Base-by-base conservation (phyloP, 805 yeast genomes). In the Nakazawaea molendinolei region DNA sequence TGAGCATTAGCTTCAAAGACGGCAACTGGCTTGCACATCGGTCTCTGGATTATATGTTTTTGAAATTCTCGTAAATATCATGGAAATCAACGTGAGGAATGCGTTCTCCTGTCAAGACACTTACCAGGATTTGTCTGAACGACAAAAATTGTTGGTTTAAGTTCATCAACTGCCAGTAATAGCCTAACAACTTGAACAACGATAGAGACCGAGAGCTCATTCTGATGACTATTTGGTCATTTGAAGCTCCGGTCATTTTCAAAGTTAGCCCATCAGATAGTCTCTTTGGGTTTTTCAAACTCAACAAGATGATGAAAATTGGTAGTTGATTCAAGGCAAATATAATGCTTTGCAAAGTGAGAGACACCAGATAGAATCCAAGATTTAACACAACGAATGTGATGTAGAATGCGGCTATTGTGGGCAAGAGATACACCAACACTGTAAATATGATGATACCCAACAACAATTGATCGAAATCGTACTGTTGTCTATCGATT, bases 401-500 rank as follows among this genome's bases (percentile, higher is more conserved):
- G 13, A 77, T 46, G 51, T 92, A 92, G 52, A 89, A 92, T 10
- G 92, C 92, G 46, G 79, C 53, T 2, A 86, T 81, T 0, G 99
- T 92, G 1, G 98, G 98, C 33, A 87, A 56, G 23, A 94, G 61
- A 46, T 87, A 84, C 0, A 82, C 59, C 35, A 85, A 61, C 12
- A 89, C 75, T 33, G 90, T 86, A 58, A 92, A 92, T 13, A 90
- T 57, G 39, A 92, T 67, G 3, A 96, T 92, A 0, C 98, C 98
- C 52, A 90, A 60, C 33, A 94, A 61, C 38, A 90, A 65, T 50
- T 89, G 95, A 53, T 89, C 96, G 17, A 90, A 62, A 41, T 84
- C 90, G 54, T 84, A 90, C 52, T 81, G 75, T 43, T 87, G 77
- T 18, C 79, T 76, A 55, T 92, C 99, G 22, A 87, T 76, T 63